These are phyloP conservation scores for Dothideomycetidae sp. DNA, from an alignment of 2,329 filamentous ascomycete genomes.

Conservation along the genomic window DNA sequence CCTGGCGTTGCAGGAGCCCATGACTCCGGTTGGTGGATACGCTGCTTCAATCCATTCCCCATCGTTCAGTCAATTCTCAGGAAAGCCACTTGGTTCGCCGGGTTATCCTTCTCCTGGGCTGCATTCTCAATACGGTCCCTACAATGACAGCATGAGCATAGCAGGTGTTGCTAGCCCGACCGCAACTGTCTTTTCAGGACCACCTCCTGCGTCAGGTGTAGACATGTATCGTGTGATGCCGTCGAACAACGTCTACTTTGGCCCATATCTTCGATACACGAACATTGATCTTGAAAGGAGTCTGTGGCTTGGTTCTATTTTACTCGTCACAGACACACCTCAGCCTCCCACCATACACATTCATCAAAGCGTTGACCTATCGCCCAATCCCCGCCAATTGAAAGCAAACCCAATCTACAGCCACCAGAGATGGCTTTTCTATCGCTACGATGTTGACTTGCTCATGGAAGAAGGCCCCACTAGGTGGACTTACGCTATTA, in stretches of 20 bases:
- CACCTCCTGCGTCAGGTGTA: slow-evolving; percentile 76
- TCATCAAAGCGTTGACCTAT: slow-evolving; percentile 78
- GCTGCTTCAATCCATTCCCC: slow-evolving; percentile 33
- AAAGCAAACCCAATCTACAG: slow-evolving; percentile 69
- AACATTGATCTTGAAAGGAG: slow-evolving; percentile 95
- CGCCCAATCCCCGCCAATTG: slow-evolving; percentile 76
- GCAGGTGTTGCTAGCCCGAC: slow-evolving; percentile 59
- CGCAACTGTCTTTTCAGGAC: slow-evolving; percentile 69
- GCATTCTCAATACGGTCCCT: slow-evolving; percentile 56
- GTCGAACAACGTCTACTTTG: slow-evolving; percentile 95
- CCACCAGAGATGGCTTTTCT: slow-evolving; percentile 91
- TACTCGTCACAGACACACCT: slow-evolving; percentile 79
- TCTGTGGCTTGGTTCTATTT: slow-evolving; percentile 81
- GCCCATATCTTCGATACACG: slow-evolving; percentile 84
- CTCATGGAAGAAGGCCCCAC: slow-evolving; percentile 74
- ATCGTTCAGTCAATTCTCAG: slow-evolving; percentile 36
- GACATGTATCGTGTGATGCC: slow-evolving; percentile 89
- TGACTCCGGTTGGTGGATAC: slow-evolving; percentile 58
- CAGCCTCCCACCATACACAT: slow-evolving; percentile 94
- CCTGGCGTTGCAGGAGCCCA: slow-evolving; percentile 66
- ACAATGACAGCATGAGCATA: slow-evolving; percentile 67
- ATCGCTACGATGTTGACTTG: slow-evolving; percentile 82
- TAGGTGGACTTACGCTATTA: slow-evolving; percentile 96
- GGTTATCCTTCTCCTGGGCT: slow-evolving; percentile 44
- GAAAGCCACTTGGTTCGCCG: slow-evolving; percentile 61